A percentile compares a stretch with the other conserved stretches of the same genome.
Conservation (phyloP, 2,329 filamentous ascomycete genomes). For the Lasiodiplodia hormozganensis region DNA sequence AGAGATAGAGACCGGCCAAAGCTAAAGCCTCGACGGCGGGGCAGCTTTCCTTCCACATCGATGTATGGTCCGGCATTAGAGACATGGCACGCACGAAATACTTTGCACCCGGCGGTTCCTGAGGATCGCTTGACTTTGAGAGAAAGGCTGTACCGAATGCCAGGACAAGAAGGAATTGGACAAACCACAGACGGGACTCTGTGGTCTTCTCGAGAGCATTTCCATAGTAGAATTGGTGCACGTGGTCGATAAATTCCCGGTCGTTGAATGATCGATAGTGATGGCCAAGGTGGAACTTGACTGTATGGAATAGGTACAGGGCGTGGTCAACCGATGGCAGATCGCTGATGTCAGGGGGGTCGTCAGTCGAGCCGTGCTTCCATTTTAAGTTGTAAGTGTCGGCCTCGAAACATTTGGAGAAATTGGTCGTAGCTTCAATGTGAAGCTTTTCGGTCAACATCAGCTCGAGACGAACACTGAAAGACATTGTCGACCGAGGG, state of each 20-base stretch:
- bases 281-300: background rate
- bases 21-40: background rate
- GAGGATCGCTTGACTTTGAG: background rate
- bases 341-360: background rate
- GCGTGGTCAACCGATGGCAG: constrained; percentile 5
- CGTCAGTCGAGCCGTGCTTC: background rate
- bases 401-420: background rate
- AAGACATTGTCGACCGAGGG: background rate
- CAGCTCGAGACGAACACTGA: background rate
- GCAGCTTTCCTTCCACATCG: constrained; percentile 1
- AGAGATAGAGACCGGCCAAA: background rate
- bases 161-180: constrained; percentile 5
- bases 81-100: constrained; percentile 12
- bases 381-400: background rate
- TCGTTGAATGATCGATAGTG: constrained; percentile 5
- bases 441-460: constrained; percentile 14
- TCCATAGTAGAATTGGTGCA: background rate
- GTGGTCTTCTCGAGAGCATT: constrained; percentile 4
- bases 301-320: constrained; percentile 1
- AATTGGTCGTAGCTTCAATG: background rate
- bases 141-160: background rate
- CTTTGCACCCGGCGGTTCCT: background rate
- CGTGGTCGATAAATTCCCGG: background rate
- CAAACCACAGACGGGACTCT: constrained; percentile 2
- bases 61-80: background rate